A percentile compares a stretch with the other conserved stretches of the same genome.
phyloP scores from a whole-genome alignment of 768 basidiomycete genomes.

The Leccinum rimulosum region DNA sequence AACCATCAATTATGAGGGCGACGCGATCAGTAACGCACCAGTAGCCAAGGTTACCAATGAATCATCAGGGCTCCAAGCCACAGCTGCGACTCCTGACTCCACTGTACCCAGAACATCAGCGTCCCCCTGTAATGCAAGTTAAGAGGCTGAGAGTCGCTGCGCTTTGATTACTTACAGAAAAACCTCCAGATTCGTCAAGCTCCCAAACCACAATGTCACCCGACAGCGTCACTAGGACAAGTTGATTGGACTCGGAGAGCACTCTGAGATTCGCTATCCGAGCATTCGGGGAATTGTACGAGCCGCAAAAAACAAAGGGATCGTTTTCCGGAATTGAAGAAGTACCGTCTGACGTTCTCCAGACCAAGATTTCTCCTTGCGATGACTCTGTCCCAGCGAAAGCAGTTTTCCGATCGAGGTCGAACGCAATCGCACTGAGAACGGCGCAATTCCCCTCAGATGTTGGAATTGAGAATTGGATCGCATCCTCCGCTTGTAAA shows the following conservation, averaged over 20 bases:
- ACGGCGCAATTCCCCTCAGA: constrained; percentile 28
- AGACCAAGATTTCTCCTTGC: constrained; percentile 57
- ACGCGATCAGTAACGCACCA: constrained; percentile 40
- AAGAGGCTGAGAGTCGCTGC: constrained; percentile 1
- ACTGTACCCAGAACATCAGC: constrained; percentile 83
- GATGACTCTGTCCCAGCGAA: constrained; percentile 63
- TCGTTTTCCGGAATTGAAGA: constrained; percentile 10
- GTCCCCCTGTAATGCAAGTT: constrained; percentile 19
- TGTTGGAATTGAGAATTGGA: constrained; percentile 13
- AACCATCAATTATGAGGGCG: not conserved
- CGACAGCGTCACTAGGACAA: constrained; percentile 65
- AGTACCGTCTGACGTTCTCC: constrained; percentile 37
- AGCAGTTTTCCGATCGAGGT: constrained; percentile 60
- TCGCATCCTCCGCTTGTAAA: constrained; percentile 16
- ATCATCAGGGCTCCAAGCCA: constrained; percentile 91
- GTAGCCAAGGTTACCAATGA: constrained; percentile 80
- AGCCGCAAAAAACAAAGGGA: constrained; percentile 25
- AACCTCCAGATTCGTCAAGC: constrained; percentile 44
- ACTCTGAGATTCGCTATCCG: constrained; percentile 67
- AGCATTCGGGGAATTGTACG: constrained; percentile 17
- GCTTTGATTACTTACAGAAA: constrained; percentile 37
- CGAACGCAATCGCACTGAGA: constrained; percentile 50
- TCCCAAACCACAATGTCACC: constrained; percentile 81
- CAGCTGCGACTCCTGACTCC: constrained; percentile 78
- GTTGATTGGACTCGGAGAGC: constrained; percentile 64